Base-by-base conservation (phyloP, 169 alveolate species). In the Plasmodium yoelii region DNA sequence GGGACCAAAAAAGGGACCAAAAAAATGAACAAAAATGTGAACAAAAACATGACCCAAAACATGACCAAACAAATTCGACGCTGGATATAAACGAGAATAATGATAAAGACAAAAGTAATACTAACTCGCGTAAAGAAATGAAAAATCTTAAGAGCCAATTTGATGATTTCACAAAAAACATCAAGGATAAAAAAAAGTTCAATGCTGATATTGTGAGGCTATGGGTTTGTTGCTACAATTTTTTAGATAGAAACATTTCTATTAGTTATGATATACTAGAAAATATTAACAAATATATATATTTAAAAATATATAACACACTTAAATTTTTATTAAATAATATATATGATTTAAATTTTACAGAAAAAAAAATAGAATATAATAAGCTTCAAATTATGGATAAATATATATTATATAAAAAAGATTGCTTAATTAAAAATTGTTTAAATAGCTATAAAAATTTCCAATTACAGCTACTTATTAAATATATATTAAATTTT, bases 201-300 rank as follows among this genome's bases (percentile, higher is more conserved):
- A 86, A 86, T 55, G 91, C 91, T 3, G 91, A 86, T 26, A 86
- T 86, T 7, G 87, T 86, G 5, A 8, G 91, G n/a, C 47, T 71
- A 39, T 86, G 91, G 91, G 47, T 86, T 2, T 86, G 91, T 19
- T 86, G 87, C 15, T 22, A 86, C 60, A 86, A 86, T 46, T 86
- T 86, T 26, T 65, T 86, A 4, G 49, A 70, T 22, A 69, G 46
- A 47, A 86, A 86, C 34, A 49, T 86, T 1, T 46, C 86, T 1
- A 60, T 86, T 5, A 86, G 91, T 57, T 49, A 13, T 51, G 70
- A 86, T 13, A 86, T 86, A 26, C 26, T 86, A 34, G 91, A 86
- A 22, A 63, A 65, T 42, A 70, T 86, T 18, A 69, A 86, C 24
- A 86, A 86, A 22, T 15, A 86, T 60, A 70, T 86, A 44, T 86